A percentile compares a stretch with the other conserved stretches of the same genome.
Evolutionary conservation across 495 filamentous ascomycete genomes (phyloP).

Genomic region (Xylaria telfairii): DNA sequence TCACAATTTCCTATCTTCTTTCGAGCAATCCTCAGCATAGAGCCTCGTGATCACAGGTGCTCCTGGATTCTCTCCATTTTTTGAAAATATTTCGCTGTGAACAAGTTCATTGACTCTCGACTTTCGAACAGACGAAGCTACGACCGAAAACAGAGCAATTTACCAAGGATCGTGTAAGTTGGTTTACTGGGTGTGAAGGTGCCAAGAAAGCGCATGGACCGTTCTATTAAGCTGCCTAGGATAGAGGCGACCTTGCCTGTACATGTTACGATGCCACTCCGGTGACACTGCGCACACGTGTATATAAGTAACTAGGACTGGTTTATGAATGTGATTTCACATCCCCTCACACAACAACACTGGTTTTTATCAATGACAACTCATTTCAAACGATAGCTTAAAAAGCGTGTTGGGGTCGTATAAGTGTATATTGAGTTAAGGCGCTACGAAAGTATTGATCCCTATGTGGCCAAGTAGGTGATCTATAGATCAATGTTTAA

Average conservation of each 20-base stretch:
- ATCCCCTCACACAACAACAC: too few species aligned
- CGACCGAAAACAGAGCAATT: constrained; percentile 54
- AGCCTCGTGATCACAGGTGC: background rate
- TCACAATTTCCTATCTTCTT: background rate
- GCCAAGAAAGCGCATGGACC: constrained; percentile 30
- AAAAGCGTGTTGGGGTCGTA: too few species aligned
- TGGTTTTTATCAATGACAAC: too few species aligned
- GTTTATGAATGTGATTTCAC: too few species aligned
- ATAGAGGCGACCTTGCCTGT: background rate
- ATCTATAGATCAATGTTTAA: too few species aligned
- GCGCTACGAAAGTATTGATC: too few species aligned
- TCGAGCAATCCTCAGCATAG: background rate
- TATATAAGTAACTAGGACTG: too few species aligned
- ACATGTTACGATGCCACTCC: too few species aligned
- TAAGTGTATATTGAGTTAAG: too few species aligned
- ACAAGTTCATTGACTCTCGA: background rate
- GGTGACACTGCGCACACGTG: too few species aligned
- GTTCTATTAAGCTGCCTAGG: background rate
- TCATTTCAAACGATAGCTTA: too few species aligned
- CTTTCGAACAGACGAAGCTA: constrained; percentile 46
- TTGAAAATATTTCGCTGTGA: background rate
- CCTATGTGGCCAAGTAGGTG: too few species aligned
- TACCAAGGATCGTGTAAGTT: constrained; percentile 50
- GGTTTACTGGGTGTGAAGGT: constrained; percentile 47
- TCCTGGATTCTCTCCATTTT: background rate